These are phyloP conservation scores for Solanum phureja DNA, from an alignment of 257 asterid genomes.

Conservation along the genomic window DNA sequence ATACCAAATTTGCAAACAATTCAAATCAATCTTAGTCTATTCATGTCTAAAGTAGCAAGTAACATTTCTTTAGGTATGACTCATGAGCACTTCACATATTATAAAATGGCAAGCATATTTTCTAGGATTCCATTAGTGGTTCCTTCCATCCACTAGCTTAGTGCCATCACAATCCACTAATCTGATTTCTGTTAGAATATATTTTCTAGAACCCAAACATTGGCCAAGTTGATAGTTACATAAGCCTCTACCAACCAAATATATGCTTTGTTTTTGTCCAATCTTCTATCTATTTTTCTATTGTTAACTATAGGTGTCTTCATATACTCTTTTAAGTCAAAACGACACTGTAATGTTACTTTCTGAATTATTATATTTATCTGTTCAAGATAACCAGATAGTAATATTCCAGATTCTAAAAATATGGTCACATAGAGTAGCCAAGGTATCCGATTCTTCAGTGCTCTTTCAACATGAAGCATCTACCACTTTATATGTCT, in stretches of 20 bases:
- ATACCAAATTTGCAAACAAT: neutral
- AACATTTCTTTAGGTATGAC: neutral
- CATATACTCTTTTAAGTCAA: neutral
- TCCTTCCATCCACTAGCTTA: constrained; percentile 21
- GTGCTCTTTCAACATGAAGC: neutral
- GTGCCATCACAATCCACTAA: constrained; percentile 1
- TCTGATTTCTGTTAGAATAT: neutral
- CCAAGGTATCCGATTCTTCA: neutral
- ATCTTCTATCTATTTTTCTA: neutral
- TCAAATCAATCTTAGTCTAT: neutral
- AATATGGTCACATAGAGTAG: neutral
- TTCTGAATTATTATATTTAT: neutral
- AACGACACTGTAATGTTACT: neutral
- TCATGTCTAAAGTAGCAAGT: neutral
- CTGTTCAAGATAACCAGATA: neutral
- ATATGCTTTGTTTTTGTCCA: constrained; percentile 4
- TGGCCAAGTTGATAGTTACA: neutral
- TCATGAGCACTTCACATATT: neutral
- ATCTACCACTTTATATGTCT: neutral
- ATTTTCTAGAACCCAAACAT: neutral
- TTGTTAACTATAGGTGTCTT: neutral
- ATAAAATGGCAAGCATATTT: neutral
- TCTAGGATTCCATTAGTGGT: constrained; percentile 22
- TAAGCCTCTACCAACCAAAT: neutral
- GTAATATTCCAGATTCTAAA: neutral